Evolutionary conservation across 2,329 filamentous ascomycete genomes (phyloP), one percentile per base, ranked within the genome.

Genomic region (Aureobasidium sp.): DNA sequence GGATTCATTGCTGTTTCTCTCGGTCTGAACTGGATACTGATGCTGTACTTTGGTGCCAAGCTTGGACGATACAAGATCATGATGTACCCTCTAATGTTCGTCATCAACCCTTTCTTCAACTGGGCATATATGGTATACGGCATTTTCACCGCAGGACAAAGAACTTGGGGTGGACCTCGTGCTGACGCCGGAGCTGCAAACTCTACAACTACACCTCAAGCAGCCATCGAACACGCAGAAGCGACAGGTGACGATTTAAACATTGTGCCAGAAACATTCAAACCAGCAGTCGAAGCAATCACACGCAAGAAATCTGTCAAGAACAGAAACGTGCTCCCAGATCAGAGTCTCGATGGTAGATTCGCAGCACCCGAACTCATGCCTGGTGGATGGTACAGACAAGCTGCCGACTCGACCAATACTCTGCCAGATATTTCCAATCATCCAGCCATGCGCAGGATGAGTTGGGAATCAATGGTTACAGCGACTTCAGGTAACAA

Each of bases 71-170:
- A 91, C 83, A 98, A 99, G 84, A 92, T 97, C 68, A 95, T 93
- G 91, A 84, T 98, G 8, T 98, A 98, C 76, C 95, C 95, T 0
- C 73, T 98, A 69, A 98, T 98, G 94, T 98, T 98, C 76, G 81
- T 97, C 54, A 79, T 98, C 69, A 98, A 98, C 75, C 95, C 96
- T 0, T 97, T 98, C 76, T 95, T 98, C 85, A 98, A 98, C 80
- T 98, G 95, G 95, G 88, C 94, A 66, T 98, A 98, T 82, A 97
- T 98, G 92, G 92, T 97, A 3, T 97, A 98, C 77, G 95, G 94
- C 51, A 97, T 97, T 71, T 96, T 97, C 79, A 98, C 95, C 0
- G 94, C 95, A 36, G 94, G 95, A 25, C 94, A 97, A 77, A 88
- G 95, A 70, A 98, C 95, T 1, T 99, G 96, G 95, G 95, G 95